Conservation (phyloP, 2,329 filamentous ascomycete genomes). For the Monilinia vaccinii-corymbosi region DNA sequence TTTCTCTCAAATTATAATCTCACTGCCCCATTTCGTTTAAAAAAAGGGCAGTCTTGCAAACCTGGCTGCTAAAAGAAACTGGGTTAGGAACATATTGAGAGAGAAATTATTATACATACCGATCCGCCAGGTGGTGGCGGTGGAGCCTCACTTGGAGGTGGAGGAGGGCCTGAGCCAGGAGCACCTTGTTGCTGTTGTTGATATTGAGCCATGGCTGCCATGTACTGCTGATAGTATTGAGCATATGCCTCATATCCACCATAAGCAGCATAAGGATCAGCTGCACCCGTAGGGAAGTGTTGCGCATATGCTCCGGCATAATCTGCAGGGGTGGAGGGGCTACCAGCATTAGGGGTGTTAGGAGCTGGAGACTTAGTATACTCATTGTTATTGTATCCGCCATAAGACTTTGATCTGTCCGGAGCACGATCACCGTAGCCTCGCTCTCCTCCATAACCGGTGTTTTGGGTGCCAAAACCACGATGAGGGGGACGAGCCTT, state of each 20-base stretch:
- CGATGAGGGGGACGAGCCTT: slow-evolving; percentile 69
- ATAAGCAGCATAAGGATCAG: slow-evolving; percentile 83
- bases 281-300: slow-evolving; percentile 53
- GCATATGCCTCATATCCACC: slow-evolving; percentile 74
- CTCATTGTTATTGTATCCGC: slow-evolving; percentile 33
- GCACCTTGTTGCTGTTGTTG: slow-evolving; percentile 35
- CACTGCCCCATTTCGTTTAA: not conserved
- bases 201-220: slow-evolving; percentile 44
- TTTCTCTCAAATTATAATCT: slow-evolving; percentile 3
- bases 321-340: slow-evolving; percentile 44
- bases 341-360: slow-evolving; percentile 30
- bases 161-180: slow-evolving; percentile 37
- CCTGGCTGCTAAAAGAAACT: not conserved
- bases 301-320: slow-evolving; percentile 77
- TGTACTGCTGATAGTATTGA: slow-evolving; percentile 68
- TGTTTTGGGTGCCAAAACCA: slow-evolving; percentile 38
- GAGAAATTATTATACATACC: slow-evolving; percentile 7
- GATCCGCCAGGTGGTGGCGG: slow-evolving; percentile 52
- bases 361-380: slow-evolving; percentile 29
- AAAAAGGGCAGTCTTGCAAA: not conserved
- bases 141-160: slow-evolving; percentile 45
- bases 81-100: not conserved
- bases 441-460: slow-evolving; percentile 36
- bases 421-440: slow-evolving; percentile 46
- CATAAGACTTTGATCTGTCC: slow-evolving; percentile 35